These are phyloP conservation scores for Picochlorum sp. DNA, from an alignment of 139 green algal species.

Conservation along the genomic window DNA sequence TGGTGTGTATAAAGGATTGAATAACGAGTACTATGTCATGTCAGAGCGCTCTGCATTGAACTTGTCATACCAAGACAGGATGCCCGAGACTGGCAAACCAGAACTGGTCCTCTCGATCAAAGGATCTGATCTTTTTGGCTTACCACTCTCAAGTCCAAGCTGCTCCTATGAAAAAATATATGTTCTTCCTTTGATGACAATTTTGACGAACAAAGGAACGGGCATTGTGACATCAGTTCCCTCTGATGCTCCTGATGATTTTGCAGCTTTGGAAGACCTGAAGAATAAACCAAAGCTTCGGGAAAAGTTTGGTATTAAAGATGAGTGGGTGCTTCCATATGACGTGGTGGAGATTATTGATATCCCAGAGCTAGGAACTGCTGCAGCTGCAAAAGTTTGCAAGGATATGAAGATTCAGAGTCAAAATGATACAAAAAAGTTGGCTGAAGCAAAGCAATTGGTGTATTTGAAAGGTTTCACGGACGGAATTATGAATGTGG, in stretches of 20 bases:
- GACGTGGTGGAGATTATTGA: constrained; percentile 95
- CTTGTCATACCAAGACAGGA: constrained; percentile 79
- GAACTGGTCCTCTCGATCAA: constrained; percentile 72
- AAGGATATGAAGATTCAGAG: constrained; percentile 85
- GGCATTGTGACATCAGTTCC: constrained; percentile 95
- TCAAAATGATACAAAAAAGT: constrained; percentile 92
- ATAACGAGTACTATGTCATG: constrained; percentile 86
- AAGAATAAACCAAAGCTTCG: constrained; percentile 90
- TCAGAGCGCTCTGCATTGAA: constrained; percentile 79
- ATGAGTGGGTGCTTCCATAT: constrained; percentile 94
- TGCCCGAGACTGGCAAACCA: constrained; percentile 54
- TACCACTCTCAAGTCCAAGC: constrained; percentile 65
- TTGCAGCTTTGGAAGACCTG: constrained; percentile 69
- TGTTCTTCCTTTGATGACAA: constrained; percentile 93
- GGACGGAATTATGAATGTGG: constrained; percentile 86
- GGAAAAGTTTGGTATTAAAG: constrained; percentile 86
- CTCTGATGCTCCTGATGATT: constrained; percentile 93
- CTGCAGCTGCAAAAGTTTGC: constrained; percentile 75
- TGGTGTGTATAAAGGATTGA: constrained; percentile 55
- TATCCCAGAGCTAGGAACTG: constrained; percentile 86
- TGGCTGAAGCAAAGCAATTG: constrained; percentile 87
- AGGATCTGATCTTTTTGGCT: constrained; percentile 88
- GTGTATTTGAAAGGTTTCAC: constrained; percentile 98
- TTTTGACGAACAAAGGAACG: constrained; percentile 96
- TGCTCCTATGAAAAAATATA: constrained; percentile 71